Conservation (phyloP, 768 basidiomycete genomes). For the Leccinum pellstonianum region DNA sequence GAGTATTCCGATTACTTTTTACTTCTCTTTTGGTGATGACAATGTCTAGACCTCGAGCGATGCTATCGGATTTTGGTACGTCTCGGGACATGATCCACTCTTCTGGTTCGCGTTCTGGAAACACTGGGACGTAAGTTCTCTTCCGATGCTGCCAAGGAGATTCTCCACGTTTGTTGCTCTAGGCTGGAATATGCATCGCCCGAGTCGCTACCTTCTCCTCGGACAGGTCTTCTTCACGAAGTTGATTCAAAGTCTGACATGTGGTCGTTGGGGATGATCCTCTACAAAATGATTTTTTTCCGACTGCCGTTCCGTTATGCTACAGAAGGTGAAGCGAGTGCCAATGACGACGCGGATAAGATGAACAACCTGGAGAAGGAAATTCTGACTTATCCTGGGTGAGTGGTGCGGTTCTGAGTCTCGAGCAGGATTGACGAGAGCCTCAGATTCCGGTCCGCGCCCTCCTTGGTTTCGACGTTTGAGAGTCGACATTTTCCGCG, state of each 20-base stretch:
- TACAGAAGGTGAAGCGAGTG: constrained; percentile 53
- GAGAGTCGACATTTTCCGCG: constrained; percentile 71
- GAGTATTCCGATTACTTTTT: constrained; percentile 24
- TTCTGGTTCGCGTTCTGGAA: constrained; percentile 73
- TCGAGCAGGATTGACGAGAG: constrained; percentile 9
- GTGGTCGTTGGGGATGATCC: constrained; percentile 97
- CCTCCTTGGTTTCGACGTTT: constrained; percentile 53
- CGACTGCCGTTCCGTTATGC: constrained; percentile 80
- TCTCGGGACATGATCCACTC: constrained; percentile 86
- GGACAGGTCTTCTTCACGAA: constrained; percentile 62
- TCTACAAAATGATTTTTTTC: constrained; percentile 93
- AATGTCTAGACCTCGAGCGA: constrained; percentile 72
- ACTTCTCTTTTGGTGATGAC: not conserved
- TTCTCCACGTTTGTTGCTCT: not conserved
- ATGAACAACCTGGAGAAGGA: constrained; percentile 70
- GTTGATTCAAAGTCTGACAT: constrained; percentile 90
- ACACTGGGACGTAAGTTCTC: constrained; percentile 82
- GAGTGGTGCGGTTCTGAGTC: constrained; percentile 15
- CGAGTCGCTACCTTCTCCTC: constrained; percentile 73
- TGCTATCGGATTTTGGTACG: constrained; percentile 96
- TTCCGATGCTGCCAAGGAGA: not conserved
- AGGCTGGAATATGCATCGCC: constrained; percentile 89
- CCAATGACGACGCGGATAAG: constrained; percentile 55
- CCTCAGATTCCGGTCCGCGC: constrained; percentile 51
- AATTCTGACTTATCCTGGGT: constrained; percentile 76